Conservation (phyloP, 768 basidiomycete species). For the Tulasnella calospora region DNA sequence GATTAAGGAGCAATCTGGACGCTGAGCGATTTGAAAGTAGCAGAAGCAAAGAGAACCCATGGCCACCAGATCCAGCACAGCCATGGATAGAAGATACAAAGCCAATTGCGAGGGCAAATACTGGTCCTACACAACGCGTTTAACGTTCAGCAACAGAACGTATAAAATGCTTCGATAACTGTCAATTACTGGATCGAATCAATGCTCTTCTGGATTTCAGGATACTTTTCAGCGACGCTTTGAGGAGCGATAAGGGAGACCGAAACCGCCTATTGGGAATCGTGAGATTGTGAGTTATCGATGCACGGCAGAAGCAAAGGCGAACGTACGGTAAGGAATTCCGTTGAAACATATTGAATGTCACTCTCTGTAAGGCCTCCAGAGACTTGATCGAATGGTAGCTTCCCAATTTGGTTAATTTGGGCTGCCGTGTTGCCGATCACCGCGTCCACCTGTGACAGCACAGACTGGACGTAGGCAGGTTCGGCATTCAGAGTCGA, state of each 20-base stretch:
- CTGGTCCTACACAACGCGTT: not conserved
- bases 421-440: not conserved
- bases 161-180: not conserved
- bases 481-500: not conserved
- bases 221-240: not conserved
- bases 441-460: not conserved
- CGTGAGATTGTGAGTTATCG: not conserved
- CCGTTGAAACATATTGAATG: not conserved
- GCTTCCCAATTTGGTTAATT: not conserved
- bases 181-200: not conserved
- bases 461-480: not conserved
- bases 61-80: not conserved
- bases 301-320: not conserved
- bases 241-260: not conserved
- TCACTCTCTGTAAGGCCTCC: not conserved
- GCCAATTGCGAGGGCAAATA: not conserved
- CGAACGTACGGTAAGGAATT: not conserved
- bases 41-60: not conserved
- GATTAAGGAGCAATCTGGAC: not conserved
- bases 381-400: not conserved
- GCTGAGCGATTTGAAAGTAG: not conserved
- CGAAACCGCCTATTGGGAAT: not conserved
- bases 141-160: not conserved
- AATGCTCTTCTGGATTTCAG: not conserved
- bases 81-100: not conserved